Conservation (phyloP, 768 basidiomycete genomes). For the Collybia mongolica region DNA sequence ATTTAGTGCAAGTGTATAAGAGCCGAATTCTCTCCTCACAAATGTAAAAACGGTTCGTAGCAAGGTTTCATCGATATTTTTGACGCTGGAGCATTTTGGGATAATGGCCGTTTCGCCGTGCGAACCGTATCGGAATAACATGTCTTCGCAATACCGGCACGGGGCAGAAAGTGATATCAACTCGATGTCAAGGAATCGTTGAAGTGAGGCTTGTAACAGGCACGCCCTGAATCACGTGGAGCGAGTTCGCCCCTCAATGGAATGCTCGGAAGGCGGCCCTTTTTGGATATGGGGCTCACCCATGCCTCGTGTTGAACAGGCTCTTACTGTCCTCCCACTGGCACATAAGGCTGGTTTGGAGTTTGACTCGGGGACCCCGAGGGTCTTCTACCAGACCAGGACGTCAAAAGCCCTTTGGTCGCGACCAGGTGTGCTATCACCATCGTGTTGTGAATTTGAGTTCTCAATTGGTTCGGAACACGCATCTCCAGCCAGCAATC, state of each 20-base stretch:
- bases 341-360: conserved; percentile 26
- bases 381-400: conserved; percentile 28
- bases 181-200: conserved; percentile 1
- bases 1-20: too few relatives aligned
- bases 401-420: conserved; percentile 23
- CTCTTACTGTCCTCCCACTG: conserved; percentile 16
- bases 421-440: conserved; percentile 22
- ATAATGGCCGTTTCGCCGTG: too few relatives aligned
- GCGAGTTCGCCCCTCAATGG: conserved; percentile 8
- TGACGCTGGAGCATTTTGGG: too few relatives aligned
- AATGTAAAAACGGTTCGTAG: too few relatives aligned
- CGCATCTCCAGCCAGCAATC: conserved; percentile 21
- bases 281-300: conserved; percentile 18
- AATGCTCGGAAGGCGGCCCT: conserved; percentile 6
- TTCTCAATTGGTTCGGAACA: conserved; percentile 19
- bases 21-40: too few relatives aligned
- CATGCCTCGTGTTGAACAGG: conserved; percentile 34
- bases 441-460: conserved; percentile 10
- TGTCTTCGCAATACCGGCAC: too few relatives aligned
- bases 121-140: too few relatives aligned
- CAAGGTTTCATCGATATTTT: too few relatives aligned
- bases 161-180: background rate
- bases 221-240: conserved; percentile 21
- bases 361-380: conserved; percentile 22
- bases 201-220: conserved; percentile 4